Percentiles rank a stretch among this genome's conserved stretches.
phyloP scores from a whole-genome alignment of 179 eudicot genomes.

The Silene coronaria region DNA sequence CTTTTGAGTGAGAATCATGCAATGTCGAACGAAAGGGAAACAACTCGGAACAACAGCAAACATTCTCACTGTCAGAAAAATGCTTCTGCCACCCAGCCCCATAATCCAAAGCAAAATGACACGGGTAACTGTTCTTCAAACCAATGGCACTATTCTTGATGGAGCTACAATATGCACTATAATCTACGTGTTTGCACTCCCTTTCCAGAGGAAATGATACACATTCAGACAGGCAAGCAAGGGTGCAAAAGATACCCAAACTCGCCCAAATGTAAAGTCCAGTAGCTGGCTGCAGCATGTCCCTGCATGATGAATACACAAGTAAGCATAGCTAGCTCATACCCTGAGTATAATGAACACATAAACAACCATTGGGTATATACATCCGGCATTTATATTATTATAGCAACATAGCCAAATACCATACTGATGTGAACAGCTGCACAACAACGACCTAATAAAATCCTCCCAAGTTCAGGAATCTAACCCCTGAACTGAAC shows the following conservation, averaged over 20 bases:
- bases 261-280: constrained; percentile 31
- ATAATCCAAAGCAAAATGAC: constrained; percentile 24
- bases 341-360: background rate
- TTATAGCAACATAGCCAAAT: no score
- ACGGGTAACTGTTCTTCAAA: constrained; percentile 26
- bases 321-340: constrained; percentile 11
- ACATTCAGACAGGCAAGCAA: constrained; percentile 32
- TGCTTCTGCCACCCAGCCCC: constrained; percentile 15
- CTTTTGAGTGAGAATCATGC: constrained; percentile 33
- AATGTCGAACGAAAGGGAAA: constrained; percentile 46
- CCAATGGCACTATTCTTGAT: constrained; percentile 22
- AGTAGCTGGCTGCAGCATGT: constrained; percentile 29
- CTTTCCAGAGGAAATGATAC: constrained; percentile 36
- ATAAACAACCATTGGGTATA: no score
- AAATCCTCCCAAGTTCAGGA: background rate
- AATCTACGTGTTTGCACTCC: constrained; percentile 22
- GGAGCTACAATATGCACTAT: constrained; percentile 35
- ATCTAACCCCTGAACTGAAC: background rate
- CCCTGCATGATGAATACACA: constrained; percentile 24
- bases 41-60: constrained; percentile 34
- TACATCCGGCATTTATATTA: no score
- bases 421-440: no score
- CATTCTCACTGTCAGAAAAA: constrained; percentile 24
- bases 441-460: no score
- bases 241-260: constrained; percentile 28